phyloP scores from a whole-genome alignment of 2,329 filamentous ascomycete species.

The Trichoderma citrinoviride region DNA sequence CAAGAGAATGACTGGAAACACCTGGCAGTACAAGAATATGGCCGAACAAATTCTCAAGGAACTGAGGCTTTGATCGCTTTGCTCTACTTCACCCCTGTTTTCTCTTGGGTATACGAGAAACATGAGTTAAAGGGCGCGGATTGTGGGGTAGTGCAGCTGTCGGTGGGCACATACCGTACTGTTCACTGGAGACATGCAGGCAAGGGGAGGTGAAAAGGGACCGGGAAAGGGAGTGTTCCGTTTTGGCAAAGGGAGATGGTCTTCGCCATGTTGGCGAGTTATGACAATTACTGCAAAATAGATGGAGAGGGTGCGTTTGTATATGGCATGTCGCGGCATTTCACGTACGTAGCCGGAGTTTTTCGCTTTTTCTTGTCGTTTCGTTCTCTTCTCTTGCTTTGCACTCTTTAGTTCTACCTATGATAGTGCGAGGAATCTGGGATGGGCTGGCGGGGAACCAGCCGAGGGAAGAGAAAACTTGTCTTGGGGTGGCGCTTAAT shows the following conservation, averaged over 20 bases:
- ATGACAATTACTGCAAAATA: slow-evolving; percentile 14
- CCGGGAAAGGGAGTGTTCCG: not conserved
- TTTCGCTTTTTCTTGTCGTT: not conserved
- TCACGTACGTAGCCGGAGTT: slow-evolving; percentile 22
- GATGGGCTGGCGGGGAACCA: slow-evolving; percentile 4
- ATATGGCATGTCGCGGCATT: slow-evolving; percentile 27
- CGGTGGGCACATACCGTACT: not conserved
- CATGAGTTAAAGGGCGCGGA: not conserved
- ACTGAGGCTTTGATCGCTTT: slow-evolving; percentile 62
- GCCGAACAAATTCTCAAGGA: slow-evolving; percentile 91
- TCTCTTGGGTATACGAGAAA: not conserved
- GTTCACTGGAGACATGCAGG: not conserved
- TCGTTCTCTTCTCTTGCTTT: not conserved
- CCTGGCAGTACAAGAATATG: slow-evolving; percentile 99
- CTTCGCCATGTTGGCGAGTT: not conserved
- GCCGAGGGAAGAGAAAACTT: slow-evolving; percentile 10
- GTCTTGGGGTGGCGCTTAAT: slow-evolving; percentile 7
- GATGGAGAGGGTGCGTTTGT: slow-evolving; percentile 23
- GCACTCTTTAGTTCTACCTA: not conserved
- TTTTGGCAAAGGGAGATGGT: not conserved
- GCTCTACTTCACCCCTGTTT: not conserved
- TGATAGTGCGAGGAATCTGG: slow-evolving; percentile 6
- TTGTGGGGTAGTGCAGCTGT: not conserved
- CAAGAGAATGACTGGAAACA: slow-evolving; percentile 92
- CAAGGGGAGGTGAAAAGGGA: not conserved